These are phyloP conservation scores for Lotmaria passim DNA, from an alignment of 208 protist genomes.

Conservation along the genomic window DNA sequence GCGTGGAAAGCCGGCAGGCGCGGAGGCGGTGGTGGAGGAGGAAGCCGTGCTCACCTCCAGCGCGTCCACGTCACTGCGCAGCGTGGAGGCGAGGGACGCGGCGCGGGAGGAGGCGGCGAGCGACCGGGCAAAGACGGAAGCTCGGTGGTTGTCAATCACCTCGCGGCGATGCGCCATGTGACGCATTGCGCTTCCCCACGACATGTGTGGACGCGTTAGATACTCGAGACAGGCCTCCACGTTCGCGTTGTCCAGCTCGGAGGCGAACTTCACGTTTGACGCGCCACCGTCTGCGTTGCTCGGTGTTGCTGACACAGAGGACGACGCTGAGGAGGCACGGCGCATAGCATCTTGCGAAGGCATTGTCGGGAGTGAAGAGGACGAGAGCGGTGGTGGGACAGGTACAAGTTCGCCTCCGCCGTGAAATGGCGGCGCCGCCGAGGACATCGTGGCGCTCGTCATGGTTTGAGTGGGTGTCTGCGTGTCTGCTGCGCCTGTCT, in stretches of 20 bases:
- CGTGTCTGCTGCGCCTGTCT: neutral
- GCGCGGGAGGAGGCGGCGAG: slow-evolving; percentile 43
- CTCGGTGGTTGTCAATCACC: slow-evolving; percentile 50
- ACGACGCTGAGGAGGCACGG: neutral
- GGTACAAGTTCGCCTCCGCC: neutral
- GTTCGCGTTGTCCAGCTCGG: slow-evolving; percentile 70
- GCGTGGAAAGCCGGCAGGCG: slow-evolving; percentile 41
- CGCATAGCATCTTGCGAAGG: too few species aligned
- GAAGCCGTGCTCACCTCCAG: slow-evolving; percentile 26
- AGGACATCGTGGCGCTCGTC: neutral
- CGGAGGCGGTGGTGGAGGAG: slow-evolving; percentile 46
- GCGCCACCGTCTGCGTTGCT: neutral
- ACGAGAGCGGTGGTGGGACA: too few species aligned
- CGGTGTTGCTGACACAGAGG: neutral
- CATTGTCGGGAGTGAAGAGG: too few species aligned
- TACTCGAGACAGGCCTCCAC: slow-evolving; percentile 88
- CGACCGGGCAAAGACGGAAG: slow-evolving; percentile 55
- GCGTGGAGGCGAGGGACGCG: slow-evolving; percentile 47
- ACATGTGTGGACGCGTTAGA: slow-evolving; percentile 83
- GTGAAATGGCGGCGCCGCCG: neutral
- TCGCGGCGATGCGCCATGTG: slow-evolving; percentile 40
- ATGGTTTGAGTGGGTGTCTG: neutral
- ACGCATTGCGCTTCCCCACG: slow-evolving; percentile 77
- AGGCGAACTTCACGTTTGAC: slow-evolving; percentile 45
- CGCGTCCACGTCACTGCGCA: slow-evolving; percentile 23